These are phyloP conservation scores for Ganoderma multipileum DNA, from an alignment of 1,284 basidiomycete genomes.

Conservation along the genomic window DNA sequence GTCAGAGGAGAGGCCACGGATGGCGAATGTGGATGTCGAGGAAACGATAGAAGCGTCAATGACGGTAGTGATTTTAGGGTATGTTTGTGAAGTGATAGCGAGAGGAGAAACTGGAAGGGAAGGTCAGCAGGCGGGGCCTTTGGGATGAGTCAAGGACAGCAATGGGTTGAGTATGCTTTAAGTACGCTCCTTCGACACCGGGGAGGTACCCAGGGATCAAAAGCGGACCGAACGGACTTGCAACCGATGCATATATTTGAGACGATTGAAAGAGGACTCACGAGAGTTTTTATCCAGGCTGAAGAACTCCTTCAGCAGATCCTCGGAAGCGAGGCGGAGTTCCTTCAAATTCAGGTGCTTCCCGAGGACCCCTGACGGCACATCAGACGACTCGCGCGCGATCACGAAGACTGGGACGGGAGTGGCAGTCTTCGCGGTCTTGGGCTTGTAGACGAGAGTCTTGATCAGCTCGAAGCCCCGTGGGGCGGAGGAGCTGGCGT, in stretches of 20 bases:
- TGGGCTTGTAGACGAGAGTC: constrained; percentile 89
- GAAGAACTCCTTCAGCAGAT: constrained; percentile 89
- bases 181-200: neutral
- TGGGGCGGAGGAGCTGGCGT: constrained; percentile 55
- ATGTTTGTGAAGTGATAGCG: constrained; percentile 72
- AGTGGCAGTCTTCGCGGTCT: constrained; percentile 87
- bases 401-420: constrained; percentile 89
- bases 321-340: constrained; percentile 86
- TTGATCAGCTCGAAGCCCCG: constrained; percentile 76
- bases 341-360: constrained; percentile 92
- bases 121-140: neutral
- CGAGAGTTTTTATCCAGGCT: constrained; percentile 85
- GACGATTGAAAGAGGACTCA: constrained; percentile 48
- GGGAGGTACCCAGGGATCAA: neutral
- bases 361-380: constrained; percentile 76
- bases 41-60: constrained; percentile 80
- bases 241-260: neutral
- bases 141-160: neutral
- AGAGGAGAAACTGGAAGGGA: constrained; percentile 76
- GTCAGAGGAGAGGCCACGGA: constrained; percentile 77
- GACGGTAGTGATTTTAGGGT: constrained; percentile 80
- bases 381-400: constrained; percentile 85
- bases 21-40: constrained; percentile 69
- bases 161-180: neutral
- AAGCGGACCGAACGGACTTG: neutral